Base-by-base conservation (phyloP, 2,329 filamentous ascomycete genomes). In the Aspergillus pseudoterreus region DNA sequence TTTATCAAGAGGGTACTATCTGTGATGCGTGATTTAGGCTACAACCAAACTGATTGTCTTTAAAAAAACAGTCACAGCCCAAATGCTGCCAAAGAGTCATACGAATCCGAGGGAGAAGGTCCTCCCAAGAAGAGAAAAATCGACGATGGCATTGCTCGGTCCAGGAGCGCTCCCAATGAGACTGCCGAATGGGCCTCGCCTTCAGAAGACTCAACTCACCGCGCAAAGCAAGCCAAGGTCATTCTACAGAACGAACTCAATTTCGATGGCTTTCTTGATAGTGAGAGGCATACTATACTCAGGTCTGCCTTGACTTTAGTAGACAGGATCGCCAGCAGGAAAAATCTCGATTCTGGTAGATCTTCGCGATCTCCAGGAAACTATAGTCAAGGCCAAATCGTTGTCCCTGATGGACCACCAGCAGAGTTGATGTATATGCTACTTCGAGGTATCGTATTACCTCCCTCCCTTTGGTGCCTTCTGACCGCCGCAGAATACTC, bases 381-480 rank as follows among this genome's bases (percentile, higher is more conserved):
- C 15, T 39, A 43, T 43, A 49, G 35, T 19, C 32, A 47, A 15
- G 35, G 47, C n/a, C 49, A 57, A 5, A 49, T 50, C 21, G 22
- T 51, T n/a, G 14, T 46, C 17, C 53, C 55, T 2, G 44, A 47
- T 19, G 12, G 27, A 14, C 63, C 63, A 8, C 51, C 60, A 3
- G 45, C 52, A n/a, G 62, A 65, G 47, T 27, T 64, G 9, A 21
- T 63, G 6, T 62, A 59, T 8, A 64, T 64, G 62, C 58, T 64
- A 10, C 54, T 65, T 38, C 51, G 17, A 43, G 47, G 55, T 57
- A 51, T 35, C 27, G 14, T 19, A 15, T 15, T 6, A 14, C 41
- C 9, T 12, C 10, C 4, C 8, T 14, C 6, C 4, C 15, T 17
- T 43, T 12, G 9, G 2, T 14, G n/a, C 15, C 14, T 47, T 21